These are phyloP conservation scores for Solanum virginianum DNA, from an alignment of 257 asterid species.

Conservation along the genomic window DNA sequence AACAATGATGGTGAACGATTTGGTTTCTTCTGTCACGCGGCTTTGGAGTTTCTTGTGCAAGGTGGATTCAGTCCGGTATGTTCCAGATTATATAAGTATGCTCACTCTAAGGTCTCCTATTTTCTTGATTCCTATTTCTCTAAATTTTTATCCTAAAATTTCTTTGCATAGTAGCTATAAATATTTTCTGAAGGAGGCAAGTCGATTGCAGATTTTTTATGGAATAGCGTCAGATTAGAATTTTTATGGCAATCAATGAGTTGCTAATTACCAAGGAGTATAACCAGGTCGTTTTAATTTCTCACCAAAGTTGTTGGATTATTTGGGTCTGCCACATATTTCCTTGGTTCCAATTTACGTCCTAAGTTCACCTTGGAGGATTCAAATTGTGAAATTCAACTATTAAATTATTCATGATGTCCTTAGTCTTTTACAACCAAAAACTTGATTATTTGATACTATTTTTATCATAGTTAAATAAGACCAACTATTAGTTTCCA, in stretches of 20 bases:
- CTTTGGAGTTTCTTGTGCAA: constrained; percentile 95
- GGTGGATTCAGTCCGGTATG: constrained; percentile 91
- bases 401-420: not conserved
- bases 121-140: not conserved
- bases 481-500: not conserved
- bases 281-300: not conserved
- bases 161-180: not conserved
- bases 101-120: not conserved
- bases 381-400: not conserved
- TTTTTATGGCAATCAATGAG: not conserved
- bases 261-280: not conserved
- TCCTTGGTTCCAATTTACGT: not conserved
- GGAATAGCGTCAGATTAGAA: not conserved
- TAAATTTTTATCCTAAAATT: not conserved
- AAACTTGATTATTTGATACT: not conserved
- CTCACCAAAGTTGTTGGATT: not conserved
- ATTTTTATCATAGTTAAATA: not conserved
- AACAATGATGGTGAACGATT: constrained; percentile 81
- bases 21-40: constrained; percentile 93
- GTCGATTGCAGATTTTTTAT: not conserved
- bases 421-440: not conserved
- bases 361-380: not conserved
- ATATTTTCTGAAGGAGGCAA: not conserved
- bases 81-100: not conserved
- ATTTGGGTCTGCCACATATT: not conserved